phyloP scores from a whole-genome alignment of 1,139 yeast species.

The Suhomyces choctaworum region DNA sequence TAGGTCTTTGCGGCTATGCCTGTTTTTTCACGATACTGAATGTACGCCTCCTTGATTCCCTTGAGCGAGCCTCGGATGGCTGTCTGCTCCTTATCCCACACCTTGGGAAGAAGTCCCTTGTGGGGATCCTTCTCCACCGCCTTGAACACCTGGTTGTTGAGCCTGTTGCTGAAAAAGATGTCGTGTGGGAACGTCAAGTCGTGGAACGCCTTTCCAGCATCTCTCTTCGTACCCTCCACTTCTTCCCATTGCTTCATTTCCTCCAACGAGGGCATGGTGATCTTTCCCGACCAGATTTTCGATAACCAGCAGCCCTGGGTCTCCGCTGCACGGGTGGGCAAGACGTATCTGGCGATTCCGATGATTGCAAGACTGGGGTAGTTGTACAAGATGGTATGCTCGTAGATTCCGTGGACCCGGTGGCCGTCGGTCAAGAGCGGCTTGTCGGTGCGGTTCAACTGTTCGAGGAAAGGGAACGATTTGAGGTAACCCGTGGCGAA shows the following conservation, averaged over 20 bases:
- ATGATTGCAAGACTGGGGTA: conserved; percentile 60
- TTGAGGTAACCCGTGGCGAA: conserved; percentile 63
- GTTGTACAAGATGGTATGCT: conserved; percentile 50
- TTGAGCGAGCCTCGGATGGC: conserved; percentile 34
- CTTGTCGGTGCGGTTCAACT: conserved; percentile 22
- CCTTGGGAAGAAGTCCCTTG: conserved; percentile 36
- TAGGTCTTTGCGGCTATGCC: conserved; percentile 31
- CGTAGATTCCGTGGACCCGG: conserved; percentile 51
- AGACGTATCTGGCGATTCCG: conserved; percentile 51
- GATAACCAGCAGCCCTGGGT: conserved; percentile 58
- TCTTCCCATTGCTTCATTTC: conserved; percentile 43
- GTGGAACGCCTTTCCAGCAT: conserved; percentile 46
- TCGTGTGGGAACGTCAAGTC: conserved; percentile 49
- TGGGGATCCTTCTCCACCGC: conserved; percentile 21
- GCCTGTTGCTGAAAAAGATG: conserved; percentile 41
- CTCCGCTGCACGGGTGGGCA: conserved; percentile 63
- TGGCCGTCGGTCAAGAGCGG: conserved; percentile 39
- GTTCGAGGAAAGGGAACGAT: conserved; percentile 17
- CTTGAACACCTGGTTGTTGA: conserved; percentile 38
- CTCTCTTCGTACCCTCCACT: conserved; percentile 32
- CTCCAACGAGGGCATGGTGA: conserved; percentile 42
- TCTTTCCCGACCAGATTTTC: conserved; percentile 52
- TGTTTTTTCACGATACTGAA: conserved; percentile 29
- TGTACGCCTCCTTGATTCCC: conserved; percentile 38
- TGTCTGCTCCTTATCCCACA: conserved; percentile 39